Percentiles rank a stretch among this genome's conserved stretches.
Conservation (phyloP, 208 protist species). For the Trypanosoma brucei region DNA sequence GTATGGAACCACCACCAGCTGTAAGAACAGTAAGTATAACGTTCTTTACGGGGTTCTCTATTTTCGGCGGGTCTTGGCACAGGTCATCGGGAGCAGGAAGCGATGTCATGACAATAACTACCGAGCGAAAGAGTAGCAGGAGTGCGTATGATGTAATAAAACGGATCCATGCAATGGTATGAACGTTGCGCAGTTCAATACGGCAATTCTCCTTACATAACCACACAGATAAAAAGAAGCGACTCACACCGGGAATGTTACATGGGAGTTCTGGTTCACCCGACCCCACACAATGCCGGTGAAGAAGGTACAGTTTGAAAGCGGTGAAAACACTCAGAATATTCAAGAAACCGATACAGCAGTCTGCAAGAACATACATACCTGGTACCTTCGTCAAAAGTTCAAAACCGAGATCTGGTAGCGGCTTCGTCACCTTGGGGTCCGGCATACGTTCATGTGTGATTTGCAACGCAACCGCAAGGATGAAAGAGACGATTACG, state of each 20-base stretch:
- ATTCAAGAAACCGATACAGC: conserved; percentile 57
- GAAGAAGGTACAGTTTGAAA: conserved; percentile 70
- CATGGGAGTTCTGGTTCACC: conserved; percentile 18
- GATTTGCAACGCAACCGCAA: conserved; percentile 55
- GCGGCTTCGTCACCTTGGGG: conserved; percentile 40
- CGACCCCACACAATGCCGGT: conserved; percentile 25
- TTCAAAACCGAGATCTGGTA: conserved; percentile 77
- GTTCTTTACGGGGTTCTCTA: conserved; percentile 64
- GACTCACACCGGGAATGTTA: conserved; percentile 23
- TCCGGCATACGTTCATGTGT: conserved; percentile 80
- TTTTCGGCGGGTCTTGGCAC: conserved; percentile 62
- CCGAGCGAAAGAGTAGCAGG: conserved; percentile 60
- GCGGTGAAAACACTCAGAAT: conserved; percentile 31
- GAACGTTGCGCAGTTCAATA: conserved; percentile 18
- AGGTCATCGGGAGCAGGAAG: conserved; percentile 82
- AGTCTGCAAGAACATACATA: conserved; percentile 45
- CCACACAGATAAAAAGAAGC: conserved; percentile 42
- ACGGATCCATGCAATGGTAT: conserved; percentile 59
- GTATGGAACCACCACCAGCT: conserved; percentile 63
- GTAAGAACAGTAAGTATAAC: conserved; percentile 79
- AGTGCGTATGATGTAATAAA: conserved; percentile 63
- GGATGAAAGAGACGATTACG: conserved; percentile 42
- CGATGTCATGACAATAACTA: conserved; percentile 71
- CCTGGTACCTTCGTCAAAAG: conserved; percentile 41
- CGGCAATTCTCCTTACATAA: conserved; percentile 8